Conservation (phyloP, 495 filamentous ascomycete species). For the Penicillium maclennaniae region DNA sequence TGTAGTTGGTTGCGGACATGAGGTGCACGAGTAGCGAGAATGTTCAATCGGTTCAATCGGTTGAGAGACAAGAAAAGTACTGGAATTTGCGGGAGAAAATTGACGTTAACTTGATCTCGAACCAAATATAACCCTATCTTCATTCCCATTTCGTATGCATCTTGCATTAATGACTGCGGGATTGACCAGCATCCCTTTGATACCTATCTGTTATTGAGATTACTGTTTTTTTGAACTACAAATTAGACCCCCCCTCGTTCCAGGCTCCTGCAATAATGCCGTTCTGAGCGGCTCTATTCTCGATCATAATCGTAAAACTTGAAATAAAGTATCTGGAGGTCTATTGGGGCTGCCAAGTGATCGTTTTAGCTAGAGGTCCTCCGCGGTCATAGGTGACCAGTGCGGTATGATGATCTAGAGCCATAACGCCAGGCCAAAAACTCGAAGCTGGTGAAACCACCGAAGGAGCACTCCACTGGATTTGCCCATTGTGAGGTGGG, state of each 20-base stretch:
- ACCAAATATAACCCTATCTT: too few species aligned
- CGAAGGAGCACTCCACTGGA: slow-evolving; percentile 30
- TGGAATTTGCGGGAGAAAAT: neutral
- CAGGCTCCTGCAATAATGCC: too few species aligned
- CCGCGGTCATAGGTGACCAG: slow-evolving; percentile 42
- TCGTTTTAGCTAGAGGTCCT: slow-evolving; percentile 34
- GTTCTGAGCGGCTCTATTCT: too few species aligned
- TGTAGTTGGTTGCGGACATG: neutral
- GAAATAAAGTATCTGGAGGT: too few species aligned
- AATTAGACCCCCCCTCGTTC: too few species aligned
- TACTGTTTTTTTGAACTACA: too few species aligned
- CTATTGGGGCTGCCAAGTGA: slow-evolving; percentile 24
- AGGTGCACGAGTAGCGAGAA: neutral
- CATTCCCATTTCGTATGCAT: too few species aligned
- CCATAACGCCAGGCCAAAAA: slow-evolving; percentile 44
- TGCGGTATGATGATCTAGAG: slow-evolving; percentile 32
- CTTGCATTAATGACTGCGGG: too few species aligned
- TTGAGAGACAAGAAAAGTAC: neutral
- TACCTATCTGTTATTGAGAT: too few species aligned
- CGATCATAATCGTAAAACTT: too few species aligned
- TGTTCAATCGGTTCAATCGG: neutral
- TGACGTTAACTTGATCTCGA: too few species aligned
- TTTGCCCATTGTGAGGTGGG: slow-evolving; percentile 33
- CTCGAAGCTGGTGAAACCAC: slow-evolving; percentile 31
- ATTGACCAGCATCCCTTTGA: too few species aligned